These are phyloP conservation scores for Malassezia sympodialis DNA, from an alignment of 1,284 basidiomycete genomes.

Conservation along the genomic window DNA sequence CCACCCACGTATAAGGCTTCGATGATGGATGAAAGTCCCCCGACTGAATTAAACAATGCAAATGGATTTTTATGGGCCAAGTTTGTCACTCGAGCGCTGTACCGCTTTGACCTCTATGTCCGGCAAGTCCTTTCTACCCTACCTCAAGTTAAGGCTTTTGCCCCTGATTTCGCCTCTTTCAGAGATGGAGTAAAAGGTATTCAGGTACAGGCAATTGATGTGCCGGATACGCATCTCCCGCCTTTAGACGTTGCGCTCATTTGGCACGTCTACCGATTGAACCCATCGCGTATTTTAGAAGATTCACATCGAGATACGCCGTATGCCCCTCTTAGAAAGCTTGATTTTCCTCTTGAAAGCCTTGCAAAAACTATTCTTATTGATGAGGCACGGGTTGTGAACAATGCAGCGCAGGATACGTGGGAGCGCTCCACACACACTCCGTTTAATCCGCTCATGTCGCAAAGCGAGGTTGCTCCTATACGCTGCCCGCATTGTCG, in stretches of 20 bases:
- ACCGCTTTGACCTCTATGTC: background rate
- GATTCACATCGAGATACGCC: background rate
- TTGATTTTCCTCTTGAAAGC: background rate
- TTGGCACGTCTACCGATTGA: background rate
- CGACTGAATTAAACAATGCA: background rate
- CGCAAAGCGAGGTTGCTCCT: background rate
- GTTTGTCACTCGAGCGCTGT: background rate
- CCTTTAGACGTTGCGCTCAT: background rate
- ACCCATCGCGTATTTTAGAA: background rate
- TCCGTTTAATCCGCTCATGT: background rate
- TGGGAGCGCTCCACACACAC: background rate
- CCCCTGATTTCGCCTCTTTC: background rate
- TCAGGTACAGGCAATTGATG: background rate
- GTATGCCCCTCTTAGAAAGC: background rate
- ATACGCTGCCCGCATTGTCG: background rate
- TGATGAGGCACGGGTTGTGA: background rate
- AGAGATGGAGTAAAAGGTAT: background rate
- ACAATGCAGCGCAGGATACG: background rate
- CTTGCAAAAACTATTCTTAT: background rate
- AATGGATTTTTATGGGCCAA: background rate
- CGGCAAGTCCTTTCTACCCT: background rate
- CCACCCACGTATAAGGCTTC: background rate
- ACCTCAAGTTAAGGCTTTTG: background rate
- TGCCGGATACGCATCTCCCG: background rate
- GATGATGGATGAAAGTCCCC: background rate